Conservation (phyloP, 139 green algal genomes). For the Chlorella ohadii region DNA sequence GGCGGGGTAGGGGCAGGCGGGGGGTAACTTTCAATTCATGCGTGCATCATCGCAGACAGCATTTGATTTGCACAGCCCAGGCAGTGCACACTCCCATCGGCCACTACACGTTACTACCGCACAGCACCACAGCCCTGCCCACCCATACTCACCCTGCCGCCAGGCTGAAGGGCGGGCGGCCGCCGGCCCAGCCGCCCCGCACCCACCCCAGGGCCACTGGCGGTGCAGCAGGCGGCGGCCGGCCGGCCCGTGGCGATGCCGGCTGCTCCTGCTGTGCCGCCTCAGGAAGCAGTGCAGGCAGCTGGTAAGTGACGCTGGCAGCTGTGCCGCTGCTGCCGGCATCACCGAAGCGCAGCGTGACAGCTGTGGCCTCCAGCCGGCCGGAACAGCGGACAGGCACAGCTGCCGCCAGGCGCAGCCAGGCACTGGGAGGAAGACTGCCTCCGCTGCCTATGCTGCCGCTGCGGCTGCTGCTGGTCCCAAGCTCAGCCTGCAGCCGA, state of each 20-base stretch:
- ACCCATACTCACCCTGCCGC: conserved; percentile 23
- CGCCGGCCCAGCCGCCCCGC: conserved; percentile 5
- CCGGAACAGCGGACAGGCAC: conserved; percentile 26
- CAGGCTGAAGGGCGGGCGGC: conserved; percentile 1
- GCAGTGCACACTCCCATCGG: no score
- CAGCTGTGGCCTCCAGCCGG: neutral
- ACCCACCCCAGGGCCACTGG: neutral
- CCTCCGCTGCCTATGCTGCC: neutral
- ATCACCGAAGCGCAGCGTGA: conserved; percentile 6
- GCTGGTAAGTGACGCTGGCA: conserved; percentile 17
- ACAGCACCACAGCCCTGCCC: neutral
- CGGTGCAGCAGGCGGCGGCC: neutral
- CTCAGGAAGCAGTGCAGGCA: neutral
- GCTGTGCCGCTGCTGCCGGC: neutral
- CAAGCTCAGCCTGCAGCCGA: neutral
- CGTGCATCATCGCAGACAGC: no score
- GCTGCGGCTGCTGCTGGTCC: neutral
- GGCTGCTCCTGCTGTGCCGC: neutral
- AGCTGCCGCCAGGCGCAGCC: conserved; percentile 4
- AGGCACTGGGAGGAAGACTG: neutral
- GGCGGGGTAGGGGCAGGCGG: neutral
- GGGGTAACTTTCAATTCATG: no score
- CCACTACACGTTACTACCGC: no score
- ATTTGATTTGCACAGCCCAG: no score
- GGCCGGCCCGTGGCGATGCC: no score